Percentiles rank a stretch among this genome's conserved stretches.
Conservation (phyloP, 306 rosid species). For the Hylodesmum podocarpum region DNA sequence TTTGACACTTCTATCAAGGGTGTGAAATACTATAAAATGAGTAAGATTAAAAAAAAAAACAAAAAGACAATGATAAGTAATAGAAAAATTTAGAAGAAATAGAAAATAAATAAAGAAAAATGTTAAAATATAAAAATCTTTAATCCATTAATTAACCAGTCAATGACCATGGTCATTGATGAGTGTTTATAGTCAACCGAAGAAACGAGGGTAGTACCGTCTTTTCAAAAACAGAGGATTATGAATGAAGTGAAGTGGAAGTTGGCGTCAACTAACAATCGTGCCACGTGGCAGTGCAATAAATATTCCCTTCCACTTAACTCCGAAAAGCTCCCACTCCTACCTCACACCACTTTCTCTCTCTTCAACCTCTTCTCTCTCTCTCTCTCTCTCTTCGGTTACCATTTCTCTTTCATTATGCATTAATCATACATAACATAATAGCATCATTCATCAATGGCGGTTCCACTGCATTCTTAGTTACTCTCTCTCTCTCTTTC, state of each 20-base stretch:
- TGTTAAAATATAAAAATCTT: neutral
- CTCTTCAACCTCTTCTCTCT: neutral
- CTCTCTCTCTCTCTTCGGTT: slow-evolving; percentile 29
- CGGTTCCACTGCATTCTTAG: slow-evolving; percentile 14
- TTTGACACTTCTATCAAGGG: neutral
- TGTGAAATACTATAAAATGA: neutral
- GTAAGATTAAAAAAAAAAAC: neutral
- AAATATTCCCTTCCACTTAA: slow-evolving; percentile 19
- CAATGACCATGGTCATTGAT: too few relatives aligned
- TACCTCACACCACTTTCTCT: neutral
- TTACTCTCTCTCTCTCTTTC: neutral
- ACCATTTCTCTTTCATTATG: slow-evolving; percentile 22
- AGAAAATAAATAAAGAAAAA: neutral
- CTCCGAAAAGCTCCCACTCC: slow-evolving; percentile 21
- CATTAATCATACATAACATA: neutral
- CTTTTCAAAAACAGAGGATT: neutral
- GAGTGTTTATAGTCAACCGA: slow-evolving; percentile 7
- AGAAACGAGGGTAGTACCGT: neutral
- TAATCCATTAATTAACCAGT: too few relatives aligned
- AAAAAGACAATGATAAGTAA: too few relatives aligned
- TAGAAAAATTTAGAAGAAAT: too few relatives aligned
- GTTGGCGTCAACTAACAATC: slow-evolving; percentile 43
- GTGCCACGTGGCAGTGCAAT: slow-evolving; percentile 37
- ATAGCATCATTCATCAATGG: neutral
- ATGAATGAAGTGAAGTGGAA: slow-evolving; percentile 34